Conservation (phyloP, 495 filamentous ascomycete genomes). For the Articulospora tetracladia region DNA sequence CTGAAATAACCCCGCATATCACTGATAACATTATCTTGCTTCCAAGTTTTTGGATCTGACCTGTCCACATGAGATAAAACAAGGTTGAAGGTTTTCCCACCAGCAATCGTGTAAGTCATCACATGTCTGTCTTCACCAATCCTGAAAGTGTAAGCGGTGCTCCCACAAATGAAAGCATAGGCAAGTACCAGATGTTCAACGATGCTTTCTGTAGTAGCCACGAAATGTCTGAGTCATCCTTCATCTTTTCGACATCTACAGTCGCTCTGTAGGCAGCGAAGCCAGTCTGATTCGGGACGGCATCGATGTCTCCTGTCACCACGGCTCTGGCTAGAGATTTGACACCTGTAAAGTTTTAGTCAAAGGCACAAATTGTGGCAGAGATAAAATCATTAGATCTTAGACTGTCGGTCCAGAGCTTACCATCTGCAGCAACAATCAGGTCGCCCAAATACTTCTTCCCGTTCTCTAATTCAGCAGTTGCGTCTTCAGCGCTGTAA, state of each 20-base stretch:
- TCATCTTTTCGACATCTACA: slow-evolving; percentile 38
- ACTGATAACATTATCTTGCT: slow-evolving; percentile 31
- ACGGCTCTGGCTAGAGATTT: slow-evolving; percentile 27
- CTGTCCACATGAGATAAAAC: slow-evolving; percentile 42
- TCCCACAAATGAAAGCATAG: background rate
- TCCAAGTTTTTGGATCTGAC: slow-evolving; percentile 35
- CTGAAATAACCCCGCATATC: slow-evolving; percentile 38
- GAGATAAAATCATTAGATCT: background rate
- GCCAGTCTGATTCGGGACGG: slow-evolving; percentile 13
- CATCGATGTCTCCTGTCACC: background rate
- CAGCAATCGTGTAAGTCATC: slow-evolving; percentile 48
- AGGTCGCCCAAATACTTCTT: slow-evolving; percentile 28
- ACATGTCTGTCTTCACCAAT: slow-evolving; percentile 35
- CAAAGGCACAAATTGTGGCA: too few relatives aligned
- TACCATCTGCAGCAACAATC: slow-evolving; percentile 43
- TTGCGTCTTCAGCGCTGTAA: slow-evolving; percentile 39
- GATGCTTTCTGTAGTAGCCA: slow-evolving; percentile 37
- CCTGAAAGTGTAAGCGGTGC: slow-evolving; percentile 15
- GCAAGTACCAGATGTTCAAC: slow-evolving; percentile 32
- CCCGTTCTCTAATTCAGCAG: slow-evolving; percentile 23
- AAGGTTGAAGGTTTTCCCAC: slow-evolving; percentile 45
- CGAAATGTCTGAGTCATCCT: slow-evolving; percentile 31
- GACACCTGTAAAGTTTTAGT: slow-evolving; percentile 8
- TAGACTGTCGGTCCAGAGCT: background rate
- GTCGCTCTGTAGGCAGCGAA: slow-evolving; percentile 39